A percentile compares a stretch with the other conserved stretches of the same genome.
These are phyloP conservation scores for Zymoseptoria ardabiliae DNA, from an alignment of 2,329 filamentous ascomycete species.

Conservation along the genomic window DNA sequence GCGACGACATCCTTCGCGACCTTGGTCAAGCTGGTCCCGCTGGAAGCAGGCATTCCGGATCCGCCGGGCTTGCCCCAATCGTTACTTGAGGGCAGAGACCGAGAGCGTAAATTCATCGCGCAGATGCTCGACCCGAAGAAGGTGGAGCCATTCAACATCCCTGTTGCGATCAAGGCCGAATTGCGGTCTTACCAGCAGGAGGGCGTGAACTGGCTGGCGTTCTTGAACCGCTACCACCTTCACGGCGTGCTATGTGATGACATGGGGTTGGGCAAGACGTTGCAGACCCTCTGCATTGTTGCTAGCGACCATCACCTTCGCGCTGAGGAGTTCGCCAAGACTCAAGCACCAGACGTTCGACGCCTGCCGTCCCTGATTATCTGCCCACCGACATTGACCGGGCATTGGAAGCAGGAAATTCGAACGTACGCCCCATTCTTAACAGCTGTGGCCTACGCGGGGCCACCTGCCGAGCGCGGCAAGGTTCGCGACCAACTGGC, in stretches of 20 bases:
- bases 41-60: constrained; percentile 95
- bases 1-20: constrained; percentile 97
- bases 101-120: constrained; percentile 91
- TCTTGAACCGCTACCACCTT: constrained; percentile 95
- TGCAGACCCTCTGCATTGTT: constrained; percentile 96
- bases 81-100: constrained; percentile 79
- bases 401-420: constrained; percentile 98
- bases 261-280: constrained; percentile 96
- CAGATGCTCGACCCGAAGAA: constrained; percentile 97
- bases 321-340: constrained; percentile 81
- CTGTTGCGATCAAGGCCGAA: constrained; percentile 93
- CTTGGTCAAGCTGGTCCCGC: constrained; percentile 88
- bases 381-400: constrained; percentile 90
- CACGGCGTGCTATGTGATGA: constrained; percentile 98
- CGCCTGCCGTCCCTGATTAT: constrained; percentile 86
- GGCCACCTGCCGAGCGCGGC: constrained; percentile 72
- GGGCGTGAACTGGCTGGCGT: constrained; percentile 96
- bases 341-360: constrained; percentile 67
- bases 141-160: constrained; percentile 86
- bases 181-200: constrained; percentile 97
- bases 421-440: constrained; percentile 93
- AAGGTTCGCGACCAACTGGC: constrained; percentile 62
- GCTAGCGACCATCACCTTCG: constrained; percentile 94
- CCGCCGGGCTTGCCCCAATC: constrained; percentile 87
- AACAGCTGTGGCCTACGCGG: constrained; percentile 81